Conservation (phyloP, 345 rosid genomes). For the Hibiscus tridactylites region DNA sequence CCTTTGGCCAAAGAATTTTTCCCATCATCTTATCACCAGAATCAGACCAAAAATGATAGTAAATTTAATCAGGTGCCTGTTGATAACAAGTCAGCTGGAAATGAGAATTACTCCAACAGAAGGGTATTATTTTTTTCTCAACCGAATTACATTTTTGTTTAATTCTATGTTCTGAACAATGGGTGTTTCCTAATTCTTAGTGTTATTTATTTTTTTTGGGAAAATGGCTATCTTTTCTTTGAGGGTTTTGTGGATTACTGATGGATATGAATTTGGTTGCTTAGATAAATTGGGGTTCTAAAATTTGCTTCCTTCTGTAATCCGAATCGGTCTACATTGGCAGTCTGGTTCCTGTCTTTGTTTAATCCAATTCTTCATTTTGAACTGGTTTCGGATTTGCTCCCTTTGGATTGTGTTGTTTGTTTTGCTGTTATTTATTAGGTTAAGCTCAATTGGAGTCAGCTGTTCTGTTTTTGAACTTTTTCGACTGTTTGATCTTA, state of each 20-base stretch:
- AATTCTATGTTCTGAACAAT: neutral
- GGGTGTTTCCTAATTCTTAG: neutral
- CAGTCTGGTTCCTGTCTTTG: neutral
- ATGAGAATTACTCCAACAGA: constrained; percentile 23
- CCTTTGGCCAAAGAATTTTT: constrained; percentile 78
- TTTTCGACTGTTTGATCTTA: too few relatives aligned
- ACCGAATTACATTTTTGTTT: neutral
- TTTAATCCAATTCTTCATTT: neutral
- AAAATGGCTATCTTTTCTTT: neutral
- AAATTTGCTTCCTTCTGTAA: neutral
- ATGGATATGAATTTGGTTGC: neutral
- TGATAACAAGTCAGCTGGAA: constrained; percentile 19
- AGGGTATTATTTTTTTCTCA: constrained; percentile 24
- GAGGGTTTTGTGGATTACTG: neutral
- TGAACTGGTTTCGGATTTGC: neutral
- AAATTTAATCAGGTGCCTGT: constrained; percentile 20
- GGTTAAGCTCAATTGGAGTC: neutral
- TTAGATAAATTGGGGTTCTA: neutral
- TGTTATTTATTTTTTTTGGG: neutral
- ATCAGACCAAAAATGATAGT: constrained; percentile 17
- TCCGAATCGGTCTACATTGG: neutral
- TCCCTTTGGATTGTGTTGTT: neutral
- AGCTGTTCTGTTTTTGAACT: neutral
- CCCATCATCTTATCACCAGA: constrained; percentile 44
- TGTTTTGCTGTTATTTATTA: neutral